Percentiles rank a stretch among this genome's conserved stretches.
Evolutionary conservation across 148 eudicot species (phyloP).

Genomic region (Arctostaphylos glauca): DNA sequence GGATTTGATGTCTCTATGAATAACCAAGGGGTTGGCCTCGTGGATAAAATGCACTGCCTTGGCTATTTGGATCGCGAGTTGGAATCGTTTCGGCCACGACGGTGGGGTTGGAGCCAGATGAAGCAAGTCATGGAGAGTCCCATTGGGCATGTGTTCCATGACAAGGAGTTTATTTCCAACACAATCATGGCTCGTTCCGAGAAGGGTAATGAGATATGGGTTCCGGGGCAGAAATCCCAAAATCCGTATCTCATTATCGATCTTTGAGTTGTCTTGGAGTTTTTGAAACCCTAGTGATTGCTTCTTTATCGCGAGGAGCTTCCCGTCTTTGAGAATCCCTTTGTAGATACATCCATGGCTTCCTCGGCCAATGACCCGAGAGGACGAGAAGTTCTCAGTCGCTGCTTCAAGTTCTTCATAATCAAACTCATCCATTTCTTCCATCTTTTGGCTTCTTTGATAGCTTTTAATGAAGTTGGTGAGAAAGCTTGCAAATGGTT

Average conservation of each 20-base stretch:
- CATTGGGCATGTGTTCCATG: constrained; percentile 70
- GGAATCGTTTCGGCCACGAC: constrained; percentile 43
- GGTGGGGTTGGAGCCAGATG: constrained; percentile 33
- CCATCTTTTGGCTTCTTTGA: neutral
- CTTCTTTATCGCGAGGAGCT: constrained; percentile 57
- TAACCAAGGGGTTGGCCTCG: constrained; percentile 29
- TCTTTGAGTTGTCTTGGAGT: constrained; percentile 63
- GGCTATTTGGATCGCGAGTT: constrained; percentile 58
- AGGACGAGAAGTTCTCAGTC: constrained; percentile 56
- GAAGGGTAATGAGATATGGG: constrained; percentile 34
- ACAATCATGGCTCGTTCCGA: constrained; percentile 46
- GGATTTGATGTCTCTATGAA: constrained; percentile 74
- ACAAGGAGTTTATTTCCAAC: constrained; percentile 33
- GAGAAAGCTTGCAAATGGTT: neutral
- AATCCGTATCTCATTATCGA: constrained; percentile 52
- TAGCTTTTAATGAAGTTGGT: neutral
- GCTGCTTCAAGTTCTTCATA: constrained; percentile 62
- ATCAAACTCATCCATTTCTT: constrained; percentile 46
- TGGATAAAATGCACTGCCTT: constrained; percentile 49
- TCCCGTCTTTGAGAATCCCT: constrained; percentile 48
- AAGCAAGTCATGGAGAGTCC: constrained; percentile 52
- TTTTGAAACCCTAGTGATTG: constrained; percentile 46
- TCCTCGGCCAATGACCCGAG: constrained; percentile 63
- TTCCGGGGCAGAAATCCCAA: constrained; percentile 41
- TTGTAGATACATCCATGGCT: constrained; percentile 82